Conservation (phyloP, 1,284 basidiomycete genomes). For the Phenoliferia sp. region DNA sequence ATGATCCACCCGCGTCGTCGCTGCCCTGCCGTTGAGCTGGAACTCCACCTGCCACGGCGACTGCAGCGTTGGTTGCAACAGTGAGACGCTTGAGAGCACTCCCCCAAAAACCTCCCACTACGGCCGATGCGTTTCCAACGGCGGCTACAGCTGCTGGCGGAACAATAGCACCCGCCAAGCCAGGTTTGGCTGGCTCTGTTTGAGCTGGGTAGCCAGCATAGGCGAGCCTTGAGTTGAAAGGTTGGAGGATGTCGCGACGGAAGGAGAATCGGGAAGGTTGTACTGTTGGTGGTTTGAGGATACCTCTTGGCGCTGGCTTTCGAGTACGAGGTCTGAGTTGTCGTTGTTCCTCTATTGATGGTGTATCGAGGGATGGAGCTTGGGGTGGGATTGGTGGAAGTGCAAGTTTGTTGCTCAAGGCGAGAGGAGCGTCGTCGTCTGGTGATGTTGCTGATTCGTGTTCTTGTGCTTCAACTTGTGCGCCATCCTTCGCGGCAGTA, state of each 20-base stretch:
- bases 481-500: background rate
- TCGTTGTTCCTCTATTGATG: background rate
- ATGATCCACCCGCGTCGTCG: background rate
- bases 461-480: background rate
- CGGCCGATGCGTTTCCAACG: slow-evolving; percentile 2
- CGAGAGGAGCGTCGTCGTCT: no score
- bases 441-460: no score
- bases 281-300: slow-evolving; percentile 31
- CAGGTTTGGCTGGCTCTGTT: background rate
- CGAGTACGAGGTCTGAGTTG: background rate
- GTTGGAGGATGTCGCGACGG: slow-evolving; percentile 32
- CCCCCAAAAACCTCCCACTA: slow-evolving; percentile 23
- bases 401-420: no score
- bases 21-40: background rate
- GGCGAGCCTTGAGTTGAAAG: slow-evolving; percentile 22
- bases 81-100: slow-evolving; percentile 21
- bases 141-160: background rate
- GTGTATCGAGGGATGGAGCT: no score
- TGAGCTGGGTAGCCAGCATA: slow-evolving; percentile 11
- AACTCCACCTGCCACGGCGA: background rate
- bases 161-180: background rate
- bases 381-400: background rate
- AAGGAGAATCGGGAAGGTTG: slow-evolving; percentile 31
- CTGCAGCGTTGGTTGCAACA: slow-evolving; percentile 9
- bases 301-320: slow-evolving; percentile 20